Evolutionary conservation across 805 yeast species (phyloP).

Genomic region (Saturnispora saitoi): DNA sequence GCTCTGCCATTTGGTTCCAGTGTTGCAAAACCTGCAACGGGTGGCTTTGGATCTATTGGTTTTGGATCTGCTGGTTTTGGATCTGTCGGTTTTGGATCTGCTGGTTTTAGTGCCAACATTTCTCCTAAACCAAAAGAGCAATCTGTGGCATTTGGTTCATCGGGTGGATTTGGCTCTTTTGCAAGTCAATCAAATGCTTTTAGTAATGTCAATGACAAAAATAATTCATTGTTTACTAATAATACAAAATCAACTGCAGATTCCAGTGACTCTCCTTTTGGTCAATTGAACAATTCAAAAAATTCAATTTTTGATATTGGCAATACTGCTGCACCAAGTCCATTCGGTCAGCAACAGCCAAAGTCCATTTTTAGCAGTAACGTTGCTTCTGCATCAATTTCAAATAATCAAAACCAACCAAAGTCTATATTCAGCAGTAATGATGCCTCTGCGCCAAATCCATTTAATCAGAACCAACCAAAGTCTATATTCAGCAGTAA

Average conservation of each 20-base stretch:
- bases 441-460: neutral
- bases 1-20: slow-evolving; percentile 1
- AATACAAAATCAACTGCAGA: neutral
- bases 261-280: slow-evolving; percentile 1
- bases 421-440: neutral
- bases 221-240: neutral
- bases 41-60: neutral
- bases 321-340: neutral
- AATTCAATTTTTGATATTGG: neutral
- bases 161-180: slow-evolving; percentile 6
- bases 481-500: neutral
- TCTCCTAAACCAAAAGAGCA: neutral
- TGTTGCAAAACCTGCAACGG: neutral
- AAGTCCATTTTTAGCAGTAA: neutral
- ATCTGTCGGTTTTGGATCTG: slow-evolving; percentile 12
- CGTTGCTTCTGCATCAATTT: neutral
- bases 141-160: neutral
- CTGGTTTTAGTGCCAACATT: slow-evolving; percentile 7
- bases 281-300: neutral
- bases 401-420: neutral
- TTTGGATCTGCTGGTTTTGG: slow-evolving; percentile 5
- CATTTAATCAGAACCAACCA: neutral
- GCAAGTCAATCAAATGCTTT: slow-evolving; percentile 1
- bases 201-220: neutral
- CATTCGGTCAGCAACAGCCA: neutral